phyloP scores from a whole-genome alignment of 2,329 filamentous ascomycete genomes.

The Cladosporium halotolerans region DNA sequence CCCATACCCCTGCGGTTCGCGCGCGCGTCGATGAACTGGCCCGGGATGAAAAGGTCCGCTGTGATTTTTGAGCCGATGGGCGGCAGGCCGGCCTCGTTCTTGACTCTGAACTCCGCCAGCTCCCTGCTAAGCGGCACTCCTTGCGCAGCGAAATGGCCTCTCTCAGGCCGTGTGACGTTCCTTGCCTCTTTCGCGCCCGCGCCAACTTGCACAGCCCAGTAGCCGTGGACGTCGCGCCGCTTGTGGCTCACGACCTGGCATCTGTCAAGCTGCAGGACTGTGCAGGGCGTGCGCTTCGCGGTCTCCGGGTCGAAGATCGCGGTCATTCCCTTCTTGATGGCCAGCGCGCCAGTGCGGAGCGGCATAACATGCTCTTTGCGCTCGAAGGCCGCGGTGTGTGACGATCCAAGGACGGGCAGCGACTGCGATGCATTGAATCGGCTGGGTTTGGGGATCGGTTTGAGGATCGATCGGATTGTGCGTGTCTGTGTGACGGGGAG shows the following conservation, averaged over 20 bases:
- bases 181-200: conserved; percentile 64
- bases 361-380: conserved; percentile 54
- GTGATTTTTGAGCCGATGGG: conserved; percentile 68
- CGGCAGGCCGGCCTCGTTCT: conserved; percentile 63
- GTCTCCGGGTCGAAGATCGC: conserved; percentile 73
- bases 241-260: conserved; percentile 87
- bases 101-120: conserved; percentile 82
- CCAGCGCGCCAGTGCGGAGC: conserved; percentile 72
- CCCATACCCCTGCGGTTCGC: conserved; percentile 79
- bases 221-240: conserved; percentile 73
- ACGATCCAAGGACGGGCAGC: conserved; percentile 49
- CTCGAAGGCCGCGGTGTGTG: conserved; percentile 52
- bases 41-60: conserved; percentile 86
- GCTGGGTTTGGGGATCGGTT: conserved; percentile 36
- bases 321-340: conserved; percentile 93
- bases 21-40: conserved; percentile 83
- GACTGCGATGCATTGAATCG: conserved; percentile 49
- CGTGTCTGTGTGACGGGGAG: conserved; percentile 27
- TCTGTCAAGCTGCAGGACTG: conserved; percentile 86
- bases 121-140: conserved; percentile 77
- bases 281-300: conserved; percentile 74
- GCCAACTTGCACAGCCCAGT: conserved; percentile 90
- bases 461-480: conserved; percentile 53
- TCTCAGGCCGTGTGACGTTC: conserved; percentile 73
- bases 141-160: conserved; percentile 82